A percentile compares a stretch with the other conserved stretches of the same genome.
Evolutionary conservation across 805 yeast species (phyloP).

Genomic region (Ogataea degrootiae): DNA sequence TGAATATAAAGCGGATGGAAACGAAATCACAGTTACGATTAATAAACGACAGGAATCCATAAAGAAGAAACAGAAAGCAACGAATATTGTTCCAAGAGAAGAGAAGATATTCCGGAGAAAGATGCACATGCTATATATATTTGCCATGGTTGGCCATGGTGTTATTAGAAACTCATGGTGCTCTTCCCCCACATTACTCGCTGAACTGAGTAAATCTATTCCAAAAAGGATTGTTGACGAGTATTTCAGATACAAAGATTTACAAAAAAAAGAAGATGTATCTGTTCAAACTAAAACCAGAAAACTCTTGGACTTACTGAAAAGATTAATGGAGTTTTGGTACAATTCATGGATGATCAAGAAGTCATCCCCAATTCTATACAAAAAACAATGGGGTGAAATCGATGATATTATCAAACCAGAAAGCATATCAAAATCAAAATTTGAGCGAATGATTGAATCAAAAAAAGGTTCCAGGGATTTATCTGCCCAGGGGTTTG

Average conservation of each 20-base stretch:
- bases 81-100: slow-evolving; percentile 42
- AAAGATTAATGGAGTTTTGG: slow-evolving; percentile 64
- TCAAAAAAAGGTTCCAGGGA: slow-evolving; percentile 68
- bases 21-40: slow-evolving; percentile 22
- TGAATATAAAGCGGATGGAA: slow-evolving; percentile 6
- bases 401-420: slow-evolving; percentile 23
- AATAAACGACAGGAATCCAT: slow-evolving; percentile 14
- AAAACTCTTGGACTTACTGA: slow-evolving; percentile 70
- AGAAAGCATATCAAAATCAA: slow-evolving; percentile 30
- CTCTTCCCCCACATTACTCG: slow-evolving; percentile 40
- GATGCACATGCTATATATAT: slow-evolving; percentile 56
- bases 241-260: slow-evolving; percentile 30
- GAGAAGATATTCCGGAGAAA: slow-evolving; percentile 49
- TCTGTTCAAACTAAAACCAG: slow-evolving; percentile 48
- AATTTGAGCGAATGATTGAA: slow-evolving; percentile 40
- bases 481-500: slow-evolving; percentile 82
- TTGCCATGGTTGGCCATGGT: slow-evolving; percentile 63
- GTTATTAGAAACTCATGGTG: slow-evolving; percentile 72
- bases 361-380: slow-evolving; percentile 43
- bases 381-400: slow-evolving; percentile 47
- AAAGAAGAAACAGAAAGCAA: slow-evolving; percentile 26
- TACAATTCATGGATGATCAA: slow-evolving; percentile 25
- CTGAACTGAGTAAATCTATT: slow-evolving; percentile 38
- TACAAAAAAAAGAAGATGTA: slow-evolving; percentile 11
- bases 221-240: slow-evolving; percentile 44